Evolutionary conservation across 2,329 filamentous ascomycete species (phyloP), one percentile per base, ranked within the genome.

Genomic region (Aspergillus glaucus): DNA sequence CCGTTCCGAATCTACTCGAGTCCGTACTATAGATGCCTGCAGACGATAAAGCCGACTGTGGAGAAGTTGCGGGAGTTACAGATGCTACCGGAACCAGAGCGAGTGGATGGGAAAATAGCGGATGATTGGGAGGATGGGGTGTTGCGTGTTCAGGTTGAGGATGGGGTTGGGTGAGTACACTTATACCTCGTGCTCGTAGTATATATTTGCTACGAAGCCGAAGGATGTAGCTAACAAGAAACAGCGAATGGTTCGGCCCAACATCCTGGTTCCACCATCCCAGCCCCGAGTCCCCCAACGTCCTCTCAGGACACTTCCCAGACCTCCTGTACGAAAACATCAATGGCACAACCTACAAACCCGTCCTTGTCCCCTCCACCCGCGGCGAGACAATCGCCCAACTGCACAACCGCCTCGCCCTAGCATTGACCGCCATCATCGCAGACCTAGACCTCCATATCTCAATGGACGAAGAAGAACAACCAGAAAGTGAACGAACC

Each of bases 201-300:
- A 9, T 19, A 37, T 6, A n/a, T 7, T 10, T 17, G 9, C 6
- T 37, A n/a, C n/a, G 8, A 37, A 17, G 7, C 3, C 5, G 1
- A 10, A 21, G 26, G 26, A 30, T 30, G 4, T 30, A 4, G 10
- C 26, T 30, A 30, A 30, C 26, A 21, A 40, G 3, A 36, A 36
- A 51, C 36, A 85, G 88, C 52, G 93, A 98, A 74, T 97, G 93
- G 86, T 97, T 93, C 66, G 93, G 93, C 22, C 78, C 82, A 43
- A 70, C 69, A 9, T 89, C 91, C 14, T 82, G 83, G 51, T 96
- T 95, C 68, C 79, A 87, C 47, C 93, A 97, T 62, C 93, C 93
- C 0, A 77, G 79, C 14, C 89, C 92, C 2, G 88, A 89, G 2
- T 70, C 79, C 3, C 72, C 84, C 12, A 60, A 75, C 24, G 72